These are phyloP conservation scores for Withania somnifera DNA, from an alignment of 305 asterid genomes.

Conservation along the genomic window DNA sequence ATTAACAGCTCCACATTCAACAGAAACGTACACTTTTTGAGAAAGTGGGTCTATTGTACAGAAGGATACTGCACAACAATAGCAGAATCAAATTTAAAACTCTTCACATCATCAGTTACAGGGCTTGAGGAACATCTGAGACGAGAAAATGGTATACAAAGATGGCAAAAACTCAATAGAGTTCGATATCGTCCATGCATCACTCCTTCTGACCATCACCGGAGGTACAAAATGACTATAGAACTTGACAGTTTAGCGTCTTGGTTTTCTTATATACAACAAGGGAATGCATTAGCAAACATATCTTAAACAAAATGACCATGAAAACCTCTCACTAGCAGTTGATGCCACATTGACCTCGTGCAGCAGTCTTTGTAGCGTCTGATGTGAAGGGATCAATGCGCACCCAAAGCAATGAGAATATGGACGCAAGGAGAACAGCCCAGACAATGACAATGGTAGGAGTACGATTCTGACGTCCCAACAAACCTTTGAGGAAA, in stretches of 20 bases:
- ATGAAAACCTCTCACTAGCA: constrained; percentile 14
- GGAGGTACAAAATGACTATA: neutral
- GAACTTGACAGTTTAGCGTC: too few species aligned
- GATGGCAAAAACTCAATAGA: neutral
- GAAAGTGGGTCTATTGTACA: neutral
- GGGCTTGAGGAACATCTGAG: too few species aligned
- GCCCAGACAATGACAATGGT: constrained; percentile 64
- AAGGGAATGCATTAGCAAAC: neutral
- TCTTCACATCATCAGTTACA: neutral
- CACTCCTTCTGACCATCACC: neutral
- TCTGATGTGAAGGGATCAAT: constrained; percentile 50
- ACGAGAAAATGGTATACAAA: neutral
- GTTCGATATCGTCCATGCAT: neutral
- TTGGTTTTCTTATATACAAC: neutral
- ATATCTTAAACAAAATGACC: neutral
- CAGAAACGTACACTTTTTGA: neutral
- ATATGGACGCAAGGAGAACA: constrained; percentile 54
- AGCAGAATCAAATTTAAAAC: neutral
- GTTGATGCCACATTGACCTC: constrained; percentile 51
- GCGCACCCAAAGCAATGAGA: constrained; percentile 59
- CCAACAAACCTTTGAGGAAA: constrained; percentile 59
- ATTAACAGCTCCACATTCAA: neutral
- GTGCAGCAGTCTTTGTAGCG: constrained; percentile 18
- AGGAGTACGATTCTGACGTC: constrained; percentile 58
- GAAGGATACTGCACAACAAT: neutral